A percentile compares a stretch with the other conserved stretches of the same genome.
These are phyloP conservation scores for Canna indica DNA, from an alignment of 176 grass and related monocot species.

Conservation along the genomic window DNA sequence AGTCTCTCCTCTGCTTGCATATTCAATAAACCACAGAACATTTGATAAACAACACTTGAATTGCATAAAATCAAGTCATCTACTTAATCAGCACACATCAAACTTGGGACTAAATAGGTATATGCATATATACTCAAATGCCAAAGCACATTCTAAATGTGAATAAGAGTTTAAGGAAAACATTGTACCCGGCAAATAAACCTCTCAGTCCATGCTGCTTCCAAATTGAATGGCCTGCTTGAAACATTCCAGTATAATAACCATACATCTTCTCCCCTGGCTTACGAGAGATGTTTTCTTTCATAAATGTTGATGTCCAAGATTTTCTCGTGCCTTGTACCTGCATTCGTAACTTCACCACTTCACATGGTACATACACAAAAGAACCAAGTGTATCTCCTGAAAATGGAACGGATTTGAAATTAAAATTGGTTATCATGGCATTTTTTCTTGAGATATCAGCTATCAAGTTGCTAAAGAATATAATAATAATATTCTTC, in stretches of 20 bases:
- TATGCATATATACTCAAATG: not conserved
- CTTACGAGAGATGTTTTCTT: conserved; percentile 42
- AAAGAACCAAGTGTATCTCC: conserved; percentile 96
- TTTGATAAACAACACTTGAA: not conserved
- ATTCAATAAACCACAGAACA: not conserved
- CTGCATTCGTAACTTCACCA: conserved; percentile 97
- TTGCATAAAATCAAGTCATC: not conserved
- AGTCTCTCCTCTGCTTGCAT: no score
- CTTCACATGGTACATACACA: conserved; percentile 91
- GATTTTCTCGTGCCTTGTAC: conserved; percentile 77
- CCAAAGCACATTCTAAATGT: not conserved
- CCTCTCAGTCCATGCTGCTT: conserved; percentile 73
- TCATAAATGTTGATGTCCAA: conserved; percentile 42
- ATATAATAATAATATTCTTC: not conserved
- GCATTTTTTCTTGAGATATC: conserved; percentile 3
- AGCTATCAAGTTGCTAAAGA: not conserved
- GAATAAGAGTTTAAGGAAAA: not conserved
- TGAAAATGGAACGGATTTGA: conserved; percentile 28
- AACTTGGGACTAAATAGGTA: not conserved
- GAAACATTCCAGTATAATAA: conserved; percentile 87
- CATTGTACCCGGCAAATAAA: conserved; percentile 76
- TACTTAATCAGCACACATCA: not conserved
- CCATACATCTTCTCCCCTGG: conserved; percentile 50
- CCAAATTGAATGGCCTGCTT: conserved; percentile 79
- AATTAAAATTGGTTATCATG: conserved; percentile 6